Percentiles rank a stretch among this genome's conserved stretches.
Conservation (phyloP, 2,329 filamentous ascomycete genomes). For the Penicillium glabrum region DNA sequence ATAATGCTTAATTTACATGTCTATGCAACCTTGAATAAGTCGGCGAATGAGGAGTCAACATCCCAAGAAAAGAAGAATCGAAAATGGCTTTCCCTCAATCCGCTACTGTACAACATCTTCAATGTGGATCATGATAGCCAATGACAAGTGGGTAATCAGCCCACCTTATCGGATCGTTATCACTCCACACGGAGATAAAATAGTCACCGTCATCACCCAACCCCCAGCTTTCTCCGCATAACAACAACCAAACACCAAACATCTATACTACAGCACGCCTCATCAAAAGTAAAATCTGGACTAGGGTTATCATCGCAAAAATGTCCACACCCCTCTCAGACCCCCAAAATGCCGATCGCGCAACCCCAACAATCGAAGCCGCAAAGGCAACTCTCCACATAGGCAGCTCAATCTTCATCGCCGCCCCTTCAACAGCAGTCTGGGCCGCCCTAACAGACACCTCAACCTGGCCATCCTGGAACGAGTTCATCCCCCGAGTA, state of each 20-base stretch:
- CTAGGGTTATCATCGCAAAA: background rate
- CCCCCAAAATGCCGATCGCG: conserved; percentile 22
- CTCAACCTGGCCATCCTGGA: conserved; percentile 50
- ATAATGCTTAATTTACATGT: background rate
- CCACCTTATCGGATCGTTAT: background rate
- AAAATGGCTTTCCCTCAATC: background rate
- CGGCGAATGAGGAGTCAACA: background rate
- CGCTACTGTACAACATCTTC: background rate
- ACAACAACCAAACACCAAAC: background rate
- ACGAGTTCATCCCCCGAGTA: conserved; percentile 47
- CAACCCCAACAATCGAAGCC: conserved; percentile 33
- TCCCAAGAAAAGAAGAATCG: background rate
- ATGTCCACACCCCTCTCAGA: conserved; percentile 2
- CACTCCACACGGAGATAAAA: background rate
- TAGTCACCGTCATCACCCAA: background rate
- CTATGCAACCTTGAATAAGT: background rate
- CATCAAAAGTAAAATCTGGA: background rate
- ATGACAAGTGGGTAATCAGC: conserved; percentile 17
- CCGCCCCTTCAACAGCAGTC: conserved; percentile 42
- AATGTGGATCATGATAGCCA: conserved; percentile 24
- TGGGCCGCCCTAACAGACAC: conserved; percentile 47
- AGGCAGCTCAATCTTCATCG: conserved; percentile 38
- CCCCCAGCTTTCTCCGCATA: background rate
- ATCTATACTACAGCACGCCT: background rate
- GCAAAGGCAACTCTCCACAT: conserved; percentile 30